These are phyloP conservation scores for Arabidopsis thaliana DNA, from an alignment of 345 rosid genomes.

Conservation along the genomic window TAIR10.1 NC_003075.7:12441501-12442000, in stretches of 20 bases:
- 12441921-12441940: conserved; percentile 16
- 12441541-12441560: conserved; percentile 81
- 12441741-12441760: conserved; percentile 74
- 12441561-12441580: conserved; percentile 75
- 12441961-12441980: not conserved
- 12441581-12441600: not conserved
- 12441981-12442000: conserved; percentile 18
- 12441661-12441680: conserved; percentile 83
- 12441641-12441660: conserved; percentile 80
- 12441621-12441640: not conserved
- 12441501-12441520: conserved; percentile 59
- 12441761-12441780: conserved; percentile 49
- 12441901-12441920: conserved; percentile 4
- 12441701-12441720: conserved; percentile 81
- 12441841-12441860: not conserved
- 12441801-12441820: conserved; percentile 49
- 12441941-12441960: not conserved
- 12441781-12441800: conserved; percentile 50
- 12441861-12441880: not conserved
- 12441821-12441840: conserved; percentile 38
- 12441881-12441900: conserved; percentile 7
- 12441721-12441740: conserved; percentile 66
- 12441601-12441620: not conserved
- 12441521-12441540: conserved; percentile 69
- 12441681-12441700: conserved; percentile 70